Evolutionary conservation across 768 basidiomycete species (phyloP).

Genomic region (Psilocybe cyanescens): DNA sequence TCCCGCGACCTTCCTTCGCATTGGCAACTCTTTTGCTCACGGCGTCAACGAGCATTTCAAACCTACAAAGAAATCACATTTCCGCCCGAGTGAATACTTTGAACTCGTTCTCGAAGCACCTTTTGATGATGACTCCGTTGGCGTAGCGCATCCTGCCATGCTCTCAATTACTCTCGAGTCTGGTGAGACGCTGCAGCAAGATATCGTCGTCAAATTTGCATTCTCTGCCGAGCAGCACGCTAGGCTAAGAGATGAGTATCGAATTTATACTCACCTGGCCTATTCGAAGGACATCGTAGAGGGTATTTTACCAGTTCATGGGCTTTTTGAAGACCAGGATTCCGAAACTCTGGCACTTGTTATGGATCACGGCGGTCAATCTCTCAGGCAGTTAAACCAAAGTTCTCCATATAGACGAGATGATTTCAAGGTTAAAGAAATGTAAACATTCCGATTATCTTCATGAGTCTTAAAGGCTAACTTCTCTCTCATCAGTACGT

Average conservation of each 20-base stretch:
- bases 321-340: slow-evolving; percentile 8
- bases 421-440: too few relatives aligned
- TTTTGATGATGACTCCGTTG: neutral
- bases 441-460: too few relatives aligned
- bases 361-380: slow-evolving; percentile 5
- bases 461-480: neutral
- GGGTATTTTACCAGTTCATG: slow-evolving; percentile 1
- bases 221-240: slow-evolving; percentile 1
- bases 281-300: neutral
- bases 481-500: neutral
- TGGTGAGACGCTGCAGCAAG: neutral
- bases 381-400: neutral
- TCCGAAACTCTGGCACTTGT: neutral
- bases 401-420: too few relatives aligned
- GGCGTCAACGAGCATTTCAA: neutral
- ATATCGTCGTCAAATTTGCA: slow-evolving; percentile 4
- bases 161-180: neutral
- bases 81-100: neutral
- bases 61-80: neutral
- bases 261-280: neutral
- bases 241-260: neutral
- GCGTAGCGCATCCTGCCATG: neutral
- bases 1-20: slow-evolving; percentile 10
- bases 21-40: neutral
- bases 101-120: slow-evolving; percentile 1